A percentile compares a stretch with the other conserved stretches of the same genome.
These are phyloP conservation scores for Jatropha podagrica DNA, from an alignment of 441 rosid genomes.

Conservation along the genomic window DNA sequence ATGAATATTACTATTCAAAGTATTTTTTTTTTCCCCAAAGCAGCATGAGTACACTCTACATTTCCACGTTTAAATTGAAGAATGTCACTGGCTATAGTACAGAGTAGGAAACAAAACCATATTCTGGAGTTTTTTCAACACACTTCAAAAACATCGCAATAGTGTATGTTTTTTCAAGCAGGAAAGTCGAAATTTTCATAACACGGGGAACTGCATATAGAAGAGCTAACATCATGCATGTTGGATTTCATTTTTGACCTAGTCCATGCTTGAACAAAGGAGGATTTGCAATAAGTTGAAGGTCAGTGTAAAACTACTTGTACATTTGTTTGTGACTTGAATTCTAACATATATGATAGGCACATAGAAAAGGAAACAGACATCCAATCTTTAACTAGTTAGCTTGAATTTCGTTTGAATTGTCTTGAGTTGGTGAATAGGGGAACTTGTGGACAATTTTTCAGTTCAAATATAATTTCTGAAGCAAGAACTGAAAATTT, in stretches of 20 bases:
- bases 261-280: too few relatives aligned
- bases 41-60: not conserved
- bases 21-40: not conserved
- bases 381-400: not conserved
- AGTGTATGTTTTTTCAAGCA: not conserved
- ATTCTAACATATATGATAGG: not conserved
- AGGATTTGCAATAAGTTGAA: too few relatives aligned
- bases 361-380: not conserved
- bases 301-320: too few relatives aligned
- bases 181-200: not conserved
- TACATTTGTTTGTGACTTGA: not conserved
- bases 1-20: not conserved
- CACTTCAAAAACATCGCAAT: not conserved
- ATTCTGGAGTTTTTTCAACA: not conserved
- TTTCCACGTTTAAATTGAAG: not conserved
- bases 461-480: not conserved
- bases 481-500: conserved; percentile 1
- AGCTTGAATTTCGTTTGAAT: not conserved
- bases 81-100: not conserved
- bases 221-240: not conserved
- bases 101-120: not conserved
- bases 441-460: not conserved
- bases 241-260: not conserved
- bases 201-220: not conserved
- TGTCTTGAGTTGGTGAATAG: not conserved